Evolutionary conservation across 176 grass and related monocot species (phyloP).

Genomic region (Saccharum officinarum): DNA sequence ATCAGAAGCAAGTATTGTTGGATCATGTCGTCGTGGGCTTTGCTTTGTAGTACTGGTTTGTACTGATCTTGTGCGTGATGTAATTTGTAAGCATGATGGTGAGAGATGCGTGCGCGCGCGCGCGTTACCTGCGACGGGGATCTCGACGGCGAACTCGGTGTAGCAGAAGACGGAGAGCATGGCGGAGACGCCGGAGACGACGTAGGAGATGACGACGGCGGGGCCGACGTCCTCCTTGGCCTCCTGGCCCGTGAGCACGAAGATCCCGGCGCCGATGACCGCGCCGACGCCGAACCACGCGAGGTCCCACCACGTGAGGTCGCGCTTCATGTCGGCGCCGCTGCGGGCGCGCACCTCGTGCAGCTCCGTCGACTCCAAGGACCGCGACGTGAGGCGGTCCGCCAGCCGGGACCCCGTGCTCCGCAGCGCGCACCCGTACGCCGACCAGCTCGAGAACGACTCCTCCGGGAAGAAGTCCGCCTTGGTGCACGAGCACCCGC

Average conservation of each 20-base stretch:
- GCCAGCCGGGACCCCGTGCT: conserved; percentile 53
- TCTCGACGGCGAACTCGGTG: conserved; percentile 98
- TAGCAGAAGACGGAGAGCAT: conserved; percentile 99
- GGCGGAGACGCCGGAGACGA: conserved; percentile 86
- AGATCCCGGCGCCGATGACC: conserved; percentile 85
- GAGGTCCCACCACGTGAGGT: conserved; percentile 88
- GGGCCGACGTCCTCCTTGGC: conserved; percentile 51
- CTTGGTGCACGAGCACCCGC: conserved; percentile 49
- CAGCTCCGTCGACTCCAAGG: conserved; percentile 61
- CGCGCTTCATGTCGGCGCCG: conserved; percentile 78
- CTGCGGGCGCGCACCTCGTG: conserved; percentile 74
- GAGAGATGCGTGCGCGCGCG: background rate
- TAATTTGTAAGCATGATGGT: background rate
- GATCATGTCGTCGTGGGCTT: background rate
- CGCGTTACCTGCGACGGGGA: conserved; percentile 71
- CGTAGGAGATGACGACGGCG: conserved; percentile 78
- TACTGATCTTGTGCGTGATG: too few species aligned
- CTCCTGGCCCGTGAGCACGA: conserved; percentile 79
- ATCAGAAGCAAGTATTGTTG: background rate
- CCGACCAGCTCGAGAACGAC: conserved; percentile 82
- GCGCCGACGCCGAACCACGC: conserved; percentile 81
- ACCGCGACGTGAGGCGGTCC: conserved; percentile 62
- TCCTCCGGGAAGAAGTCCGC: conserved; percentile 83
- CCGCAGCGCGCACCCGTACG: conserved; percentile 62
- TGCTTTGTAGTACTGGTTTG: background rate